Conservation (phyloP, 352 stramenopile genomes). For the Phytophthora colocasiae region DNA sequence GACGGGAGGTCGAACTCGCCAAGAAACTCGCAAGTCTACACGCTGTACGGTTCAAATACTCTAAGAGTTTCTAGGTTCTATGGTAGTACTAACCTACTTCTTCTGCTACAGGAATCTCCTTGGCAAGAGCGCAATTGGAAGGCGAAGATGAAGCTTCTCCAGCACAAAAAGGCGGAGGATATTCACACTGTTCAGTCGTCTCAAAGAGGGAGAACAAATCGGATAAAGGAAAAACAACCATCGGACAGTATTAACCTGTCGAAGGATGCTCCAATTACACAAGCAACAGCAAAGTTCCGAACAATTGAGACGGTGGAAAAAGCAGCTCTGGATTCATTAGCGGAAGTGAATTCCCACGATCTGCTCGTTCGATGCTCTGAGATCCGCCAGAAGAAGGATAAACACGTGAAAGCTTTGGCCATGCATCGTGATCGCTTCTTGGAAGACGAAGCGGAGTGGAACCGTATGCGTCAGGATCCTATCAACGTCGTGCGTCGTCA, state of each 20-base stretch:
- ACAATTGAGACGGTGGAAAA: constrained; percentile 74
- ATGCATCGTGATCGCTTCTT: constrained; percentile 62
- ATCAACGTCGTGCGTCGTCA: constrained; percentile 72
- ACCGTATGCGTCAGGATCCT: constrained; percentile 71
- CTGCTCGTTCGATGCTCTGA: constrained; percentile 69
- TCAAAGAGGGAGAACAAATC: not conserved
- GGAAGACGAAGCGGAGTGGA: constrained; percentile 65
- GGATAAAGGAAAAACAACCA: not conserved
- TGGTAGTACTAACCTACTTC: not conserved
- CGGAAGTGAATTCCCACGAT: constrained; percentile 72
- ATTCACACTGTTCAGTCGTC: not conserved
- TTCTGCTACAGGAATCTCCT: constrained; percentile 51
- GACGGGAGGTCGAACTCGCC: constrained; percentile 12
- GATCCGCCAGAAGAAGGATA: constrained; percentile 65
- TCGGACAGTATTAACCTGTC: constrained; percentile 4
- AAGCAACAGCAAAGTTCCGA: constrained; percentile 34
- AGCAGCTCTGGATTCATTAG: constrained; percentile 51
- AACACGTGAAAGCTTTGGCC: constrained; percentile 49
- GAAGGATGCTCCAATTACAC: constrained; percentile 1
- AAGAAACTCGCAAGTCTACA: constrained; percentile 25
- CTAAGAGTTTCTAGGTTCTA: not conserved
- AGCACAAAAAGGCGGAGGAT: constrained; percentile 17
- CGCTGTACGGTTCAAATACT: constrained; percentile 4
- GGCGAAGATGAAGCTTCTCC: constrained; percentile 27
- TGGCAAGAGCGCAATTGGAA: constrained; percentile 83